Conservation (phyloP, 495 filamentous ascomycete species). For the Penicillium flavigenum region DNA sequence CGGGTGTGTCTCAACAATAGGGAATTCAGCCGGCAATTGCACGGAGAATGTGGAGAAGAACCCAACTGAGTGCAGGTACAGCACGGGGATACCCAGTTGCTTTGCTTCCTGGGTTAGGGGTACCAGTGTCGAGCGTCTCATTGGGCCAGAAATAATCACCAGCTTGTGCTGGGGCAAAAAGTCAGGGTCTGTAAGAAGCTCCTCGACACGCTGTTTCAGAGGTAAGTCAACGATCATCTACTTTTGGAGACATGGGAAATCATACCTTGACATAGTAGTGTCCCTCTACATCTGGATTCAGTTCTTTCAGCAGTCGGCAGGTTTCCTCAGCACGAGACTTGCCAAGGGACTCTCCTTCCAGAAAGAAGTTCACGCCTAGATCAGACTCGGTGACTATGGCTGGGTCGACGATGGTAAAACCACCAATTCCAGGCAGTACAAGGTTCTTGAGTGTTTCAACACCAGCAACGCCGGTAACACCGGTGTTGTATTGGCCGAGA, state of each 20-base stretch:
- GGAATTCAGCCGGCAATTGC: conserved; percentile 71
- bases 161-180: conserved; percentile 63
- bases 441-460: conserved; percentile 96
- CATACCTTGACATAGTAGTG: conserved; percentile 49
- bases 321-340: conserved; percentile 76
- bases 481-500: conserved; percentile 34
- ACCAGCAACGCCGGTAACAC: conserved; percentile 75
- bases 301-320: conserved; percentile 72
- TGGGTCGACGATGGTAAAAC: conserved; percentile 91
- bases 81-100: conserved; percentile 65
- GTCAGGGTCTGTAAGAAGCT: conserved; percentile 41
- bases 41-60: conserved; percentile 85
- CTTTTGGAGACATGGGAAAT: neutral
- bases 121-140: conserved; percentile 56
- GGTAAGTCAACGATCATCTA: conserved; percentile 14
- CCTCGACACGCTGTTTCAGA: conserved; percentile 34
- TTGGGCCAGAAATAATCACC: conserved; percentile 73
- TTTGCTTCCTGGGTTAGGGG: conserved; percentile 57
- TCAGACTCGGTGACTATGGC: conserved; percentile 75
- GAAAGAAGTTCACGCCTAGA: conserved; percentile 94
- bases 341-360: conserved; percentile 75
- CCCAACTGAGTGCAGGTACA: conserved; percentile 82
- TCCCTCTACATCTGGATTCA: conserved; percentile 94
- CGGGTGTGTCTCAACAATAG: conserved; percentile 96
- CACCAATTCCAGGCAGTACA: conserved; percentile 86